These are phyloP conservation scores for Fusarium liriodendri DNA, from an alignment of 2,329 filamentous ascomycete genomes.

Conservation along the genomic window DNA sequence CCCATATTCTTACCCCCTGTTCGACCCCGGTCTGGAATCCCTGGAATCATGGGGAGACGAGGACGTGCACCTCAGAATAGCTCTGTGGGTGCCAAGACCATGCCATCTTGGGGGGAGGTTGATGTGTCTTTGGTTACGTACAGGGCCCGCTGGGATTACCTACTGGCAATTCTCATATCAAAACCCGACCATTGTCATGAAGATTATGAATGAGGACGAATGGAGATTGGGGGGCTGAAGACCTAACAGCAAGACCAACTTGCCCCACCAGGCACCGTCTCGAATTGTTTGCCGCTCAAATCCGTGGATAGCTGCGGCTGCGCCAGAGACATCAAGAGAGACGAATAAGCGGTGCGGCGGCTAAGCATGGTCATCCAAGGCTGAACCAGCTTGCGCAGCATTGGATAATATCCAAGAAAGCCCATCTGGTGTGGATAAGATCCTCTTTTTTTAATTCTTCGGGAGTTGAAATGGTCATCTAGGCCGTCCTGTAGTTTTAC, in stretches of 20 bases:
- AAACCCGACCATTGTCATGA: neutral
- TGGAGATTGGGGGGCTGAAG: slow-evolving; percentile 1
- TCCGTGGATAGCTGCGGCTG: neutral
- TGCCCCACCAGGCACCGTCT: neutral
- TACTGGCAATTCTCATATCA: neutral
- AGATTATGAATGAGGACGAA: neutral
- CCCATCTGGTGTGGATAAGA: neutral
- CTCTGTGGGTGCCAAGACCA: neutral
- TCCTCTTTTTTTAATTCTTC: neutral
- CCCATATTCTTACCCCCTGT: slow-evolving; percentile 13
- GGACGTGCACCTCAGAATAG: slow-evolving; percentile 14
- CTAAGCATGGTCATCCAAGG: slow-evolving; percentile 24
- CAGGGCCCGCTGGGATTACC: neutral
- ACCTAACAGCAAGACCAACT: neutral
- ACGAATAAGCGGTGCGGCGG: slow-evolving; percentile 6
- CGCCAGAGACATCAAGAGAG: neutral
- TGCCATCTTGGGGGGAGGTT: neutral
- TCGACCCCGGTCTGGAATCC: slow-evolving; percentile 17
- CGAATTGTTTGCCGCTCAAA: neutral
- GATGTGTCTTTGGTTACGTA: slow-evolving; percentile 26
- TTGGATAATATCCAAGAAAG: neutral
- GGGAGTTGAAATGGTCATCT: neutral
- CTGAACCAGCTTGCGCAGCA: neutral
- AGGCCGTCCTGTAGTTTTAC: neutral
- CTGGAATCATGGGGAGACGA: slow-evolving; percentile 21